A percentile compares a stretch with the other conserved stretches of the same genome.
These are phyloP conservation scores for Talaromyces sp. DNA, from an alignment of 2,329 filamentous ascomycete genomes.

Conservation along the genomic window DNA sequence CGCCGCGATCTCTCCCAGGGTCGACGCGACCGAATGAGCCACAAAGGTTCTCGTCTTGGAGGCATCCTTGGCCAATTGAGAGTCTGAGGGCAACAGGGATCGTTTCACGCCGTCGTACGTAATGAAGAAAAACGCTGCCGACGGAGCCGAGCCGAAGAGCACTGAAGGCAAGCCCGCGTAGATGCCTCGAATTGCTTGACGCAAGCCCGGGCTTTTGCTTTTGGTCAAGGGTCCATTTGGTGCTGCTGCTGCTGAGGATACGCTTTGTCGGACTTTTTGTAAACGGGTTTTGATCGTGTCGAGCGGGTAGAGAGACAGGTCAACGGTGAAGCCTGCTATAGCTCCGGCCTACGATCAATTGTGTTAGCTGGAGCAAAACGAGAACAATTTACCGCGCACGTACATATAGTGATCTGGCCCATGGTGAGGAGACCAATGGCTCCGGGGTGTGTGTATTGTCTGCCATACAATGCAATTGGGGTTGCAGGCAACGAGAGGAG, in stretches of 20 bases:
- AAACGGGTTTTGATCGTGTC: constrained; percentile 98
- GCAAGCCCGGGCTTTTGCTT: constrained; percentile 64
- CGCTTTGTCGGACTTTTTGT: constrained; percentile 60
- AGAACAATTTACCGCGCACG: background rate
- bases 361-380: background rate
- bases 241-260: constrained; percentile 16
- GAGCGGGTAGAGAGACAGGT: constrained; percentile 93
- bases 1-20: constrained; percentile 81
- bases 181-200: constrained; percentile 84
- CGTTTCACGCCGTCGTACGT: constrained; percentile 78
- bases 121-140: constrained; percentile 95
- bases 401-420: constrained; percentile 33
- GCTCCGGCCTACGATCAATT: constrained; percentile 62
- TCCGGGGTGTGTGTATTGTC: constrained; percentile 24
- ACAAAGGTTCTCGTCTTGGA: constrained; percentile 35
- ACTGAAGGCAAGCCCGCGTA: constrained; percentile 90
- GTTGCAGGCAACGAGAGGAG: background rate
- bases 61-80: constrained; percentile 12
- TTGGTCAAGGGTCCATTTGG: constrained; percentile 36
- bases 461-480: constrained; percentile 14
- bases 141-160: constrained; percentile 84
- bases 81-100: constrained; percentile 33
- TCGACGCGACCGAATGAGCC: constrained; percentile 79
- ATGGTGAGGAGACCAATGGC: constrained; percentile 35
- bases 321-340: constrained; percentile 89